Percentiles rank a stretch among this genome's conserved stretches.
Conservation (phyloP, 2,329 filamentous ascomycete species). For the Parastagonospora avenae region DNA sequence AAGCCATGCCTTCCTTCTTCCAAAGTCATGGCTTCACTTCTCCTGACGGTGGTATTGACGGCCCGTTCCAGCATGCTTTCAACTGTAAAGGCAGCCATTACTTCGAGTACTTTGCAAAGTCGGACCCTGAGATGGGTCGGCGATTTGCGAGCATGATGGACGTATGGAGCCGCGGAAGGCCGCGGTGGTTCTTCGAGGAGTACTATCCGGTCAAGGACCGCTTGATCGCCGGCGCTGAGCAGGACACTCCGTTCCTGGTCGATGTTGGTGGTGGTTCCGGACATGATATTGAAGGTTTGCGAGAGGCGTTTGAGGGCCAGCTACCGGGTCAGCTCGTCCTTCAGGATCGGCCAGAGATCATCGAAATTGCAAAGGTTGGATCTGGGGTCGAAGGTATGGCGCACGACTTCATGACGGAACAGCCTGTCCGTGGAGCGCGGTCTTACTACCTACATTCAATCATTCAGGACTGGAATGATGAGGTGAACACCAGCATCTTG, state of each 20-base stretch:
- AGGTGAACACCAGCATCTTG: conserved; percentile 27
- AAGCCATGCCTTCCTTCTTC: conserved; percentile 24
- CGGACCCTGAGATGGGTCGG: conserved; percentile 27
- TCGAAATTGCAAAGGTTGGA: conserved; percentile 25
- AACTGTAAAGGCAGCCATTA: conserved; percentile 19
- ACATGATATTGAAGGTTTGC: conserved; percentile 28
- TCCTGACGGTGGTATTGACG: conserved; percentile 20
- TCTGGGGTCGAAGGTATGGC: conserved; percentile 32
- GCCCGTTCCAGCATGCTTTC: conserved; percentile 28
- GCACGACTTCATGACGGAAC: conserved; percentile 43
- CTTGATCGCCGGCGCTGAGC: conserved; percentile 21
- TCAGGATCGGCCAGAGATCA: conserved; percentile 29
- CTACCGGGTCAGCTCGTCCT: conserved; percentile 26
- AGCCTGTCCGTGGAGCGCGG: conserved; percentile 41
- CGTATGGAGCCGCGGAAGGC: conserved; percentile 30
- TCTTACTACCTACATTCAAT: conserved; percentile 37
- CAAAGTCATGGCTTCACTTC: conserved; percentile 16
- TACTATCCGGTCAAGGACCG: conserved; percentile 33
- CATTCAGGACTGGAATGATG: conserved; percentile 38
- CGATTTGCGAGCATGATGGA: conserved; percentile 37
- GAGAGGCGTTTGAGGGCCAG: conserved; percentile 16
- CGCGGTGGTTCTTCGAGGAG: conserved; percentile 24
- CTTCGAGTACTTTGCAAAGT: conserved; percentile 31
- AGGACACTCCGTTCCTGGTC: conserved; percentile 21
- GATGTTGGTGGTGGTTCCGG: conserved; percentile 32